A percentile compares a stretch with the other conserved stretches of the same genome.
Evolutionary conservation across 257 asterid genomes (phyloP).

Genomic region (Solanum sejunctum): DNA sequence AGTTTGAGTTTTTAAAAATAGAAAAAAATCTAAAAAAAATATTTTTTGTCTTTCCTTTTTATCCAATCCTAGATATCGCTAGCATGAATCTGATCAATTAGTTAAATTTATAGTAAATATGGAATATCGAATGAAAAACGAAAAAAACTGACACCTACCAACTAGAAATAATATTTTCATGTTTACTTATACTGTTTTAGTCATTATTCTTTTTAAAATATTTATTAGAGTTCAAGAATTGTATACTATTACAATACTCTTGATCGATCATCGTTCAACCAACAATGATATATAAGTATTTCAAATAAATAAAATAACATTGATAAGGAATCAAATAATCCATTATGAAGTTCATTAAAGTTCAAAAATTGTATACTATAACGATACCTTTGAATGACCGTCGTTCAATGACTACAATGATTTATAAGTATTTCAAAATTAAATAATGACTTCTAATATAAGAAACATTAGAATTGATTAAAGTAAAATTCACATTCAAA

Average conservation of each 20-base stretch:
- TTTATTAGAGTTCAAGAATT: background rate
- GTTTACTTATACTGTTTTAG: background rate
- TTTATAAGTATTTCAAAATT: background rate
- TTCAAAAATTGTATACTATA: too few relatives aligned
- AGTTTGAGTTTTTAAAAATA: background rate
- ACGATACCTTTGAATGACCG: background rate
- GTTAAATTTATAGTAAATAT: background rate
- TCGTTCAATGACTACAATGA: background rate
- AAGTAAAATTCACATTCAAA: background rate
- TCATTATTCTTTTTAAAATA: background rate
- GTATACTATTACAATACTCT: too few relatives aligned
- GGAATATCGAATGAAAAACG: background rate
- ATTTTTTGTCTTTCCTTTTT: accelerated
- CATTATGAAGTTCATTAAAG: too few relatives aligned
- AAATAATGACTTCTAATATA: background rate
- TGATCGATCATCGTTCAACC: too few relatives aligned
- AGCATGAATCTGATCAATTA: background rate
- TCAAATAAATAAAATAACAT: too few relatives aligned
- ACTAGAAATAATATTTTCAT: background rate
- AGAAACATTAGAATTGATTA: background rate
- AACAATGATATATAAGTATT: too few relatives aligned
- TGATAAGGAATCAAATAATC: background rate
- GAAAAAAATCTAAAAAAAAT: background rate
- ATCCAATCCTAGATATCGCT: background rate
- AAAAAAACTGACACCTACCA: background rate